These are phyloP conservation scores for Pythium phragmiticola DNA, from an alignment of 352 stramenopile genomes.

Conservation along the genomic window DNA sequence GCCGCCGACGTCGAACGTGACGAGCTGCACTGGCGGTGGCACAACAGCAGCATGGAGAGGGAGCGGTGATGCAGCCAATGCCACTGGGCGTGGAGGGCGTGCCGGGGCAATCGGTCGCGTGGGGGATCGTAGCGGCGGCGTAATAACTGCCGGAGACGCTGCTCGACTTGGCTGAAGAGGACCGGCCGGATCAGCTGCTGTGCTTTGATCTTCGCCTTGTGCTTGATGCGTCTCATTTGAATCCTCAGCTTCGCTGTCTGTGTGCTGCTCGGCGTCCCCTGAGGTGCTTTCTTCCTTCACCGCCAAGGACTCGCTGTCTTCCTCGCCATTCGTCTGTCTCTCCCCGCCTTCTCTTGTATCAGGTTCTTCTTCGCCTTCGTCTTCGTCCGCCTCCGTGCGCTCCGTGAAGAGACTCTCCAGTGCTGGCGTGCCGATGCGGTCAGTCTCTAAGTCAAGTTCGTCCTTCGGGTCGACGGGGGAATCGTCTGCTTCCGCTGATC, in stretches of 20 bases:
- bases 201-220: background rate
- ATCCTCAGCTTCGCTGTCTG: background rate
- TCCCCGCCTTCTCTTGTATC: background rate
- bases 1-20: constrained; percentile 69
- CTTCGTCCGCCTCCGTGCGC: constrained; percentile 9
- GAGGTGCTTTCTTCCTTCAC: background rate
- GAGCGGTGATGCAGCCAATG: background rate
- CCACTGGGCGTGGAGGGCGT: constrained; percentile 4
- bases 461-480: background rate
- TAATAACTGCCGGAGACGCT: background rate
- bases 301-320: background rate
- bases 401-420: constrained; percentile 29
- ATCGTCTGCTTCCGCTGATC: background rate
- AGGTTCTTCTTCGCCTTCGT: background rate
- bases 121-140: background rate
- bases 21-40: constrained; percentile 15
- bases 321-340: background rate
- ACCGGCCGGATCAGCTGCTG: too few relatives aligned
- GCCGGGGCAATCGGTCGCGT: constrained; percentile 2
- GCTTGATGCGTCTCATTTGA: background rate
- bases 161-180: constrained; percentile 3
- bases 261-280: background rate
- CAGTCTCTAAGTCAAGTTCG: constrained; percentile 1
- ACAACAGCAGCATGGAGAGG: background rate
- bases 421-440: constrained; percentile 14